Conservation (phyloP, 225 moss, liverwort and hornwort genomes). For the Sphagnum tenellum region DNA sequence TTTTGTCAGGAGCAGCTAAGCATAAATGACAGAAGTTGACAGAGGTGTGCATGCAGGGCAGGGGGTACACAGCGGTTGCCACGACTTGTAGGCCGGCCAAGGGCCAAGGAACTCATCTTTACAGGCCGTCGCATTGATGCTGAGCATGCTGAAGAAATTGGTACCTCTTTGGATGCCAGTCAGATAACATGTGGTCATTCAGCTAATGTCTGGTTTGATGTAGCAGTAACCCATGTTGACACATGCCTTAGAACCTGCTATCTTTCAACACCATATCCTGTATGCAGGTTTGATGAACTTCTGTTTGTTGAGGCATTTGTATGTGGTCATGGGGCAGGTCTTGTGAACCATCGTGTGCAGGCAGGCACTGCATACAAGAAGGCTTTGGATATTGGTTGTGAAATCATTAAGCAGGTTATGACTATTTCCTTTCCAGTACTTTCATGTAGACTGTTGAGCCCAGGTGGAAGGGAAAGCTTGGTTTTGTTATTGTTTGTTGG, state of each 20-base stretch:
- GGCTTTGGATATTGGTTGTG: conserved; percentile 71
- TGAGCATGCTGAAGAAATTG: conserved; percentile 65
- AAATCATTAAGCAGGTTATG: conserved; percentile 68
- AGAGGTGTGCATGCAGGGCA: conserved; percentile 46
- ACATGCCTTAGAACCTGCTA: too few relatives aligned
- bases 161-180: conserved; percentile 14
- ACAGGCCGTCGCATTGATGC: conserved; percentile 81
- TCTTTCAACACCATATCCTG: too few relatives aligned
- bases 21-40: conserved; percentile 11
- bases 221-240: too few relatives aligned
- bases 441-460: neutral
- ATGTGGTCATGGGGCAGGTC: conserved; percentile 28
- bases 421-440: neutral
- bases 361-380: conserved; percentile 76
- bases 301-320: too few relatives aligned
- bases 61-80: conserved; percentile 96
- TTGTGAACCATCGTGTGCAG: conserved; percentile 82
- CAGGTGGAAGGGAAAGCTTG: neutral
- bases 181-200: too few relatives aligned
- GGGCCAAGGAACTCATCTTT: conserved; percentile 92
- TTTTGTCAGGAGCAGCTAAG: too few relatives aligned
- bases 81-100: conserved; percentile 78
- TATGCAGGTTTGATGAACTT: too few relatives aligned
- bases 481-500: too few relatives aligned
- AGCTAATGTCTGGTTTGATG: too few relatives aligned